A percentile compares a stretch with the other conserved stretches of the same genome.
phyloP scores from a whole-genome alignment of 1,139 yeast genomes.

The Saccharomyces hybrid region DNA sequence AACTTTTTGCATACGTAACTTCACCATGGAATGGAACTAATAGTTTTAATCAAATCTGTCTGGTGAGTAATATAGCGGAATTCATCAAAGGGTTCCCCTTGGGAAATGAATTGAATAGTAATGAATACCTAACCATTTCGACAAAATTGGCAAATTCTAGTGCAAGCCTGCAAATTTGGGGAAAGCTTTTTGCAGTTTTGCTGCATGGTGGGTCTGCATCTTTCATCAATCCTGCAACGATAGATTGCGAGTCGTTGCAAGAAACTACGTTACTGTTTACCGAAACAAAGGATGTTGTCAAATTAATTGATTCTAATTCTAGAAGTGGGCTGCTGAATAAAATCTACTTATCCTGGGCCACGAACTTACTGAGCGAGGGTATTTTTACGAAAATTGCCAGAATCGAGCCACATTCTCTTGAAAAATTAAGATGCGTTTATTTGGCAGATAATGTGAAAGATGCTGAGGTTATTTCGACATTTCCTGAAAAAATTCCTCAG shows the following conservation, averaged over 20 bases:
- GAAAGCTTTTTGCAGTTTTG: constrained; percentile 30
- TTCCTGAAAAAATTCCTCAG: constrained; percentile 14
- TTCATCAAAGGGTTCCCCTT: constrained; percentile 52
- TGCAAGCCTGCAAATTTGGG: constrained; percentile 27
- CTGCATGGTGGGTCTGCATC: constrained; percentile 34
- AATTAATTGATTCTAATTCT: constrained; percentile 1
- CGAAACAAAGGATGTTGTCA: constrained; percentile 7
- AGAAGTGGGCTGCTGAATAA: constrained; percentile 5
- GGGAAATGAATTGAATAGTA: constrained; percentile 34
- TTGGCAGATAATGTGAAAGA: constrained; percentile 25
- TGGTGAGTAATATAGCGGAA: constrained; percentile 58
- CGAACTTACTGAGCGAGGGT: constrained; percentile 35
- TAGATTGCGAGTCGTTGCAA: constrained; percentile 3
- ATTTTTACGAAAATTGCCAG: constrained; percentile 34
- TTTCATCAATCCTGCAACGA: constrained; percentile 8
- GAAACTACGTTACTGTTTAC: constrained; percentile 21
- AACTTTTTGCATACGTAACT: constrained; percentile 21
- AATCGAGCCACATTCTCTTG: constrained; percentile 10
- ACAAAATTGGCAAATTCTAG: constrained; percentile 14
- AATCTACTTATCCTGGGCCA: constrained; percentile 29
- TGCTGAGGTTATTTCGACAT: constrained; percentile 13
- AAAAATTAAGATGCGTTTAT: constrained; percentile 38
- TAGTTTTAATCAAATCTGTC: constrained; percentile 49
- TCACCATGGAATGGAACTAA: constrained; percentile 21
- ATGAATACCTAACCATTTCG: constrained; percentile 42